Percentiles rank a stretch among this genome's conserved stretches.
Evolutionary conservation across 2,329 filamentous ascomycete species (phyloP).

Genomic region (Paraconiothyrium brasiliense): DNA sequence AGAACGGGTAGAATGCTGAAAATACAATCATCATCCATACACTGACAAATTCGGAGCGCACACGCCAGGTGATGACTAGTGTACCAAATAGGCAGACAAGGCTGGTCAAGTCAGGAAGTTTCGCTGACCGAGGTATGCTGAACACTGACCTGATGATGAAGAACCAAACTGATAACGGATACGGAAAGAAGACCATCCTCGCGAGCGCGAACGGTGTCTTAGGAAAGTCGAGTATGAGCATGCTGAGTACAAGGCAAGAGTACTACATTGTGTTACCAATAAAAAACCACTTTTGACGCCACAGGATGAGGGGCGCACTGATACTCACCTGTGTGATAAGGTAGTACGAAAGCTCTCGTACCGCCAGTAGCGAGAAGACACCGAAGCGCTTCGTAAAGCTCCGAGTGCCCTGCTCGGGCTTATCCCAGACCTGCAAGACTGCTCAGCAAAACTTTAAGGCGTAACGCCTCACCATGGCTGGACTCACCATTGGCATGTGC

Average conservation of each 20-base stretch:
- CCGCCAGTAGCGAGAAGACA: constrained; percentile 52
- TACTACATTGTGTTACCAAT: constrained; percentile 39
- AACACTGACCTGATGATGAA: constrained; percentile 48
- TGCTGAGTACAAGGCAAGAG: constrained; percentile 53
- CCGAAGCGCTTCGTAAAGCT: constrained; percentile 48
- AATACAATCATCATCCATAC: constrained; percentile 51
- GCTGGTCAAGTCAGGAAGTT: constrained; percentile 16
- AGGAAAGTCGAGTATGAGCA: constrained; percentile 54
- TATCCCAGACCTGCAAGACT: constrained; percentile 40
- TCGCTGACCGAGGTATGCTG: background rate
- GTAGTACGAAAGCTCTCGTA: constrained; percentile 57
- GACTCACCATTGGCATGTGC: constrained; percentile 46
- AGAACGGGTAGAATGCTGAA: constrained; percentile 51
- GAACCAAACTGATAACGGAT: constrained; percentile 55
- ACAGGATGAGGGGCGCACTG: background rate
- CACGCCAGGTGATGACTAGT: constrained; percentile 52
- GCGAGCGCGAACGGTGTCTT: constrained; percentile 43
- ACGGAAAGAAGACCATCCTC: constrained; percentile 54
- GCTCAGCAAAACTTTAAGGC: background rate
- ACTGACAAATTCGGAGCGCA: constrained; percentile 54
- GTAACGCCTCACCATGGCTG: background rate
- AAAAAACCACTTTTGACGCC: background rate
- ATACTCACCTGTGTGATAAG: constrained; percentile 46
- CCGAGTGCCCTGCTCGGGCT: constrained; percentile 41
- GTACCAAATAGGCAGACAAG: constrained; percentile 52